Evolutionary conservation across 495 filamentous ascomycete species (phyloP).

Genomic region (Penicillium coffeae): DNA sequence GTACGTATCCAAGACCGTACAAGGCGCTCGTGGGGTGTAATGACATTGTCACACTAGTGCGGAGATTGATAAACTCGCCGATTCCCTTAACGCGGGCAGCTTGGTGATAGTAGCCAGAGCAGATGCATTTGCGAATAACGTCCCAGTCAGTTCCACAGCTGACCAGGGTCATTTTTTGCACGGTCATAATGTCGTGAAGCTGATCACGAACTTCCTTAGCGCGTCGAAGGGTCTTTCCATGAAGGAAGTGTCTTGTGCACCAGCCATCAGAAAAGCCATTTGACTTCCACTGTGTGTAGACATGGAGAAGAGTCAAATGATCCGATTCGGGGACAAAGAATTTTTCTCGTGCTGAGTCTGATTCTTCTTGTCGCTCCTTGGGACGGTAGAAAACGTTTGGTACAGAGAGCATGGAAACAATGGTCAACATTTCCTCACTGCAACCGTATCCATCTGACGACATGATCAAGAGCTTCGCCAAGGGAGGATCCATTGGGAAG

Average conservation of each 20-base stretch:
- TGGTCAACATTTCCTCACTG: slow-evolving; percentile 96
- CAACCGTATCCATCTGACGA: slow-evolving; percentile 80
- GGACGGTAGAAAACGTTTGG: slow-evolving; percentile 96
- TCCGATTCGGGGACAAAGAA: slow-evolving; percentile 98
- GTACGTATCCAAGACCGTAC: slow-evolving; percentile 88
- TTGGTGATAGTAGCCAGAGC: slow-evolving; percentile 96
- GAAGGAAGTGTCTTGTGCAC: slow-evolving; percentile 90
- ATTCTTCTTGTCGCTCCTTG: slow-evolving; percentile 95
- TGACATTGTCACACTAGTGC: slow-evolving; percentile 89
- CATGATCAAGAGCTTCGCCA: slow-evolving; percentile 92
- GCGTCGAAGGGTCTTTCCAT: slow-evolving; percentile 83
- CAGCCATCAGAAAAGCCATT: slow-evolving; percentile 89
- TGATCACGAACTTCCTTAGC: slow-evolving; percentile 94
- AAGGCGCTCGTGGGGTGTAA: slow-evolving; percentile 91
- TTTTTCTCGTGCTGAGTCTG: slow-evolving; percentile 93
- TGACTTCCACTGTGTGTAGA: slow-evolving; percentile 91
- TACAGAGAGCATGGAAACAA: slow-evolving; percentile 96
- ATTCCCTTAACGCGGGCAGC: slow-evolving; percentile 96
- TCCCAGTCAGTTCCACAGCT: slow-evolving; percentile 98
- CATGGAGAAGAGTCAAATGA: slow-evolving; percentile 91
- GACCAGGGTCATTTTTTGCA: slow-evolving; percentile 81
- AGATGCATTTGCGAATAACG: slow-evolving; percentile 91
- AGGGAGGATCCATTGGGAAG: slow-evolving; percentile 93
- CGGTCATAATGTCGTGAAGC: slow-evolving; percentile 89
- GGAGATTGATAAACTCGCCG: slow-evolving; percentile 93